These are phyloP conservation scores for Fulvia fulva DNA, from an alignment of 2,329 filamentous ascomycete species.

Conservation along the genomic window DNA sequence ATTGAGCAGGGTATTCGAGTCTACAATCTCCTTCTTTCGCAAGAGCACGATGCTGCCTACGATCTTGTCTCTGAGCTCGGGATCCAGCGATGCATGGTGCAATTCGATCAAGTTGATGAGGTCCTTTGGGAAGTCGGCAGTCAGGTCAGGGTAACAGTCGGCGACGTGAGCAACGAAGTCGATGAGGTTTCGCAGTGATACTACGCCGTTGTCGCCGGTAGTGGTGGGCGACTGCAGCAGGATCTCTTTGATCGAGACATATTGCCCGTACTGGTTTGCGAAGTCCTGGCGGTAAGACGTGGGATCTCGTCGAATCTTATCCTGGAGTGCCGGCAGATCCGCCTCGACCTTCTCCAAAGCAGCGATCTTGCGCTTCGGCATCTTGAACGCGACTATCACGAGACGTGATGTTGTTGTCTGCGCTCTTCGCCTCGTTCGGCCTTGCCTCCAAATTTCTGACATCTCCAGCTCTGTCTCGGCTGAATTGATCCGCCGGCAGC, in stretches of 20 bases:
- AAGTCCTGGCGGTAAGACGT: constrained; percentile 90
- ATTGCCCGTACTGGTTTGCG: constrained; percentile 81
- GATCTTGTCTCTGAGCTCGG: constrained; percentile 87
- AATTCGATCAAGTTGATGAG: constrained; percentile 74
- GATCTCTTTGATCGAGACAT: constrained; percentile 85
- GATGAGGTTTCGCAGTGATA: constrained; percentile 84
- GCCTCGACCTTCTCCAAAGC: constrained; percentile 95
- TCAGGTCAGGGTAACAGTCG: constrained; percentile 84
- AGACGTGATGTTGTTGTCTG: neutral
- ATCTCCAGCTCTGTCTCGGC: neutral
- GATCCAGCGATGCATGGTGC: constrained; percentile 78
- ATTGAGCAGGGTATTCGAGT: constrained; percentile 77
- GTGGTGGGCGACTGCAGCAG: constrained; percentile 80
- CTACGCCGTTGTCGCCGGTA: constrained; percentile 70
- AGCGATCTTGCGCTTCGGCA: constrained; percentile 84
- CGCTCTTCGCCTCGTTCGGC: neutral
- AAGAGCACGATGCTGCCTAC: constrained; percentile 85
- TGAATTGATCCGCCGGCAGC: neutral
- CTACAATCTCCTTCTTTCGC: constrained; percentile 85
- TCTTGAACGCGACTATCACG: constrained; percentile 35
- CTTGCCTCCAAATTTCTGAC: neutral
- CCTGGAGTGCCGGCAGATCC: constrained; percentile 82
- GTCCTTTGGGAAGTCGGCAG: constrained; percentile 71
- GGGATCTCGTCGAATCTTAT: constrained; percentile 86
- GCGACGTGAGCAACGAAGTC: constrained; percentile 92